Percentiles rank a stretch among this genome's conserved stretches.
phyloP scores from a whole-genome alignment of 2,329 filamentous ascomycete species.

The Sarocladium oryzae region DNA sequence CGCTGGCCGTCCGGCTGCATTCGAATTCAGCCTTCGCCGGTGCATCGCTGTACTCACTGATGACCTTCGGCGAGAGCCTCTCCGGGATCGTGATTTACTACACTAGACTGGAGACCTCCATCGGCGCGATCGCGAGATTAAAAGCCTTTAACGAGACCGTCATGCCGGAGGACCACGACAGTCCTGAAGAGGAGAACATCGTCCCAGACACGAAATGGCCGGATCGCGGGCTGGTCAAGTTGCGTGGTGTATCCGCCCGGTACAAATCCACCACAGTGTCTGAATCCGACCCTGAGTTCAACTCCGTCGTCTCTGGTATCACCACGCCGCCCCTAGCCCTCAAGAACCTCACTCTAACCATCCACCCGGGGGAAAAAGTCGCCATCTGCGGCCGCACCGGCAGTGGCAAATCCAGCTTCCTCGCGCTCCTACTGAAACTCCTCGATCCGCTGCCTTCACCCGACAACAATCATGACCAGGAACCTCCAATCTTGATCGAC shows the following conservation, averaged over 20 bases:
- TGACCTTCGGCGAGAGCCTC: slow-evolving; percentile 22
- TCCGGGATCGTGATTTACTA: slow-evolving; percentile 26
- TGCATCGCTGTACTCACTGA: slow-evolving; percentile 20
- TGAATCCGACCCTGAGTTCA: not conserved
- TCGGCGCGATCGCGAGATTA: slow-evolving; percentile 21
- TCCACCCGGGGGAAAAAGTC: slow-evolving; percentile 17
- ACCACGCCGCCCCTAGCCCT: too few relatives aligned
- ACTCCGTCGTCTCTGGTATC: too few relatives aligned
- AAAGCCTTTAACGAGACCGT: slow-evolving; percentile 16
- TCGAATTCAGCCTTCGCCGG: slow-evolving; percentile 16
- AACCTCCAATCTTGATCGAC: too few relatives aligned
- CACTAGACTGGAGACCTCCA: slow-evolving; percentile 20
- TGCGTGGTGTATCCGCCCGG: slow-evolving; percentile 75
- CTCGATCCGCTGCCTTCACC: too few relatives aligned
- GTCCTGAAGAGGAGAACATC: slow-evolving; percentile 12
- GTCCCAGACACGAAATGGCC: slow-evolving; percentile 49
- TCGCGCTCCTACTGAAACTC: too few relatives aligned
- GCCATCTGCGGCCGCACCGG: slow-evolving; percentile 18
- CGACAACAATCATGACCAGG: too few relatives aligned
- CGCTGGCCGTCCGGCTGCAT: slow-evolving; percentile 15
- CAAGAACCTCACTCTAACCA: slow-evolving; percentile 10
- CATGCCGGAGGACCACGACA: slow-evolving; percentile 12
- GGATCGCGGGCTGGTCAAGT: slow-evolving; percentile 66
- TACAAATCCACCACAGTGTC: slow-evolving; percentile 45
- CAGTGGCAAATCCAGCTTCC: too few relatives aligned